A percentile compares a stretch with the other conserved stretches of the same genome.
These are phyloP conservation scores for Atkinsonella texensis DNA, from an alignment of 2,329 filamentous ascomycete genomes.

Conservation along the genomic window DNA sequence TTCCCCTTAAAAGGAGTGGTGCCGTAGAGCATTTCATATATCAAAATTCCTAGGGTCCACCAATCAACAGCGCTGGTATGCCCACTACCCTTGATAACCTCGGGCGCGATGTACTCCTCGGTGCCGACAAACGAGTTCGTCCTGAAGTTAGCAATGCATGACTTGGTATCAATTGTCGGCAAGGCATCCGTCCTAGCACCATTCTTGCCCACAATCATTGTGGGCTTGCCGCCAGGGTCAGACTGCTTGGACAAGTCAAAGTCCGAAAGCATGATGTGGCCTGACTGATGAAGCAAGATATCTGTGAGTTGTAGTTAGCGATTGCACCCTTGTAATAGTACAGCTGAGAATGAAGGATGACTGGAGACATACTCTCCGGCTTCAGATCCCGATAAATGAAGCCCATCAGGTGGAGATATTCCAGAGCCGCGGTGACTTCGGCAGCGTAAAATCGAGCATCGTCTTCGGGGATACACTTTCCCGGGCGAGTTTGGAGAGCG, in stretches of 20 bases:
- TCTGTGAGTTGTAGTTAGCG: slow-evolving; percentile 38
- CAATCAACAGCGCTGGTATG: slow-evolving; percentile 98
- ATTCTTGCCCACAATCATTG: slow-evolving; percentile 90
- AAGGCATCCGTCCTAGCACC: slow-evolving; percentile 76
- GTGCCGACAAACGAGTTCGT: slow-evolving; percentile 98
- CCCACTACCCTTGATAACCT: slow-evolving; percentile 96
- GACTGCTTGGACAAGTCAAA: slow-evolving; percentile 98
- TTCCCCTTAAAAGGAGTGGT: slow-evolving; percentile 99
- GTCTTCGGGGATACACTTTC: slow-evolving; percentile 94
- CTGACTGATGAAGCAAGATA: slow-evolving; percentile 95
- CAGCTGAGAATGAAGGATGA: slow-evolving; percentile 12
- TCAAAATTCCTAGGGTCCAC: slow-evolving; percentile 96
- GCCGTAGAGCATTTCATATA: slow-evolving; percentile 98
- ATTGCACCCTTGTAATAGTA: too few species aligned
- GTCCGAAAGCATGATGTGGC: slow-evolving; percentile 98
- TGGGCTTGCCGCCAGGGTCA: slow-evolving; percentile 86
- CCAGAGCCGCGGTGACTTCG: slow-evolving; percentile 89
- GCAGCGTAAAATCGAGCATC: slow-evolving; percentile 95
- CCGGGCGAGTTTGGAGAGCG: slow-evolving; percentile 87
- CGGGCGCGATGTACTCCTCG: slow-evolving; percentile 96
- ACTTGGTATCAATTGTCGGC: slow-evolving; percentile 96
- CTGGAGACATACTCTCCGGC: slow-evolving; percentile 69
- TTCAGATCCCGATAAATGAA: slow-evolving; percentile 98
- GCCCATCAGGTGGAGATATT: slow-evolving; percentile 97
- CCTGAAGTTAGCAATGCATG: slow-evolving; percentile 94